These are phyloP conservation scores for Allantophomopsis cytisporea DNA, from an alignment of 2,329 filamentous ascomycete genomes.

Conservation along the genomic window DNA sequence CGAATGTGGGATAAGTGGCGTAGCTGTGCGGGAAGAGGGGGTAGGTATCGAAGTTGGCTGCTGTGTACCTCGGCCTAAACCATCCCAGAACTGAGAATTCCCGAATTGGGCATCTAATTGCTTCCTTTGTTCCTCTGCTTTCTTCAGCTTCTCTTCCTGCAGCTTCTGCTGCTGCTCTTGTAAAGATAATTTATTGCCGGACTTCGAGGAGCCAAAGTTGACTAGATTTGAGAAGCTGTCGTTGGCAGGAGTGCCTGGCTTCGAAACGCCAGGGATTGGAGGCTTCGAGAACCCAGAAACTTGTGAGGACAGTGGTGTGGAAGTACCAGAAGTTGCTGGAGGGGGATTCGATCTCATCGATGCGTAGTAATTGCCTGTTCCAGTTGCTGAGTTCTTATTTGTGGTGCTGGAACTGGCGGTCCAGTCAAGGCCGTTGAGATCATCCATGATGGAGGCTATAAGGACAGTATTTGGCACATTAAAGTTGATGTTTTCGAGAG, in stretches of 20 bases:
- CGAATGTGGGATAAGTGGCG: conserved; percentile 19
- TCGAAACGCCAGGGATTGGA: conserved; percentile 18
- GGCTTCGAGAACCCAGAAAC: conserved; percentile 22
- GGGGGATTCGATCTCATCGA: conserved; percentile 35
- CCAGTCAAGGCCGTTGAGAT: conserved; percentile 48
- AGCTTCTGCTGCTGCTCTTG: conserved; percentile 63
- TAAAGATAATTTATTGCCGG: conserved; percentile 58
- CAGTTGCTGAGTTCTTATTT: conserved; percentile 25
- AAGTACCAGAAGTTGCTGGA: conserved; percentile 38
- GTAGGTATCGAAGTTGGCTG: conserved; percentile 26
- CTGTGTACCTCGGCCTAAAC: conserved; percentile 40
- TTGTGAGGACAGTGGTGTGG: conserved; percentile 32
- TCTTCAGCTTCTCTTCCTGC: conserved; percentile 50
- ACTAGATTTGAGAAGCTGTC: conserved; percentile 74
- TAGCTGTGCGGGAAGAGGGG: conserved; percentile 30
- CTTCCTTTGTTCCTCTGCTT: conserved; percentile 61
- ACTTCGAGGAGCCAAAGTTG: conserved; percentile 37
- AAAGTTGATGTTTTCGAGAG: too few relatives aligned
- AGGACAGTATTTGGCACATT: neutral
- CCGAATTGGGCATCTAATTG: conserved; percentile 69
- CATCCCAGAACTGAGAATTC: conserved; percentile 64
- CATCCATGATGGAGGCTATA: conserved; percentile 34
- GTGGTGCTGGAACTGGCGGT: conserved; percentile 22
- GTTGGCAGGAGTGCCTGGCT: conserved; percentile 28
- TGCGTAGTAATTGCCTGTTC: conserved; percentile 28